Percentiles rank a stretch among this genome's conserved stretches.
Conservation (phyloP, 805 yeast genomes). For the Starmera quercuum region DNA sequence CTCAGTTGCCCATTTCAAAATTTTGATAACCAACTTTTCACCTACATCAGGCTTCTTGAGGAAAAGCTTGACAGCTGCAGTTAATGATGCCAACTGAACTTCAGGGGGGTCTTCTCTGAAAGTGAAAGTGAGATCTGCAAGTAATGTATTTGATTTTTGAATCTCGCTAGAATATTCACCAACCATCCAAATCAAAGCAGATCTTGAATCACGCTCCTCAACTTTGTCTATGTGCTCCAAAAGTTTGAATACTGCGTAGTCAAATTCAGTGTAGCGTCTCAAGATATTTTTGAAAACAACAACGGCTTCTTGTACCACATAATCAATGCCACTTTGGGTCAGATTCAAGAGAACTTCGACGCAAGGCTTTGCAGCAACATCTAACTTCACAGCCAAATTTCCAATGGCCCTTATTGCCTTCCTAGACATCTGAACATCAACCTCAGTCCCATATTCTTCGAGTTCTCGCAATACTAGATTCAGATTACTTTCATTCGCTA, state of each 20-base stretch:
- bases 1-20: slow-evolving; percentile 66
- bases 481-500: slow-evolving; percentile 62
- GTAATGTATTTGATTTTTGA: slow-evolving; percentile 29
- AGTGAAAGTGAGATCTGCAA: slow-evolving; percentile 34
- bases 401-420: slow-evolving; percentile 89
- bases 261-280: slow-evolving; percentile 64
- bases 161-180: slow-evolving; percentile 60
- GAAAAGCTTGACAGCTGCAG: slow-evolving; percentile 68
- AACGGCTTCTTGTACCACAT: slow-evolving; percentile 73
- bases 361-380: slow-evolving; percentile 53
- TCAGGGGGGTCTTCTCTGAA: slow-evolving; percentile 62
- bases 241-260: slow-evolving; percentile 33
- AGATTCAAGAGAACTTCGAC: slow-evolving; percentile 54
- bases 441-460: slow-evolving; percentile 80
- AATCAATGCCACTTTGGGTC: slow-evolving; percentile 56
- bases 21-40: slow-evolving; percentile 47
- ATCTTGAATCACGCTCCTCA: slow-evolving; percentile 72
- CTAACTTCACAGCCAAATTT: slow-evolving; percentile 73
- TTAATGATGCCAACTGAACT: slow-evolving; percentile 67
- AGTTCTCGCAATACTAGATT: slow-evolving; percentile 62
- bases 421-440: slow-evolving; percentile 79
- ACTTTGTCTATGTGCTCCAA: slow-evolving; percentile 40
- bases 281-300: slow-evolving; percentile 71
- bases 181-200: slow-evolving; percentile 75
- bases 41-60: slow-evolving; percentile 46